Evolutionary conservation across 2,329 filamentous ascomycete genomes (phyloP).

Genomic region (Pseudogymnoascus sp.): DNA sequence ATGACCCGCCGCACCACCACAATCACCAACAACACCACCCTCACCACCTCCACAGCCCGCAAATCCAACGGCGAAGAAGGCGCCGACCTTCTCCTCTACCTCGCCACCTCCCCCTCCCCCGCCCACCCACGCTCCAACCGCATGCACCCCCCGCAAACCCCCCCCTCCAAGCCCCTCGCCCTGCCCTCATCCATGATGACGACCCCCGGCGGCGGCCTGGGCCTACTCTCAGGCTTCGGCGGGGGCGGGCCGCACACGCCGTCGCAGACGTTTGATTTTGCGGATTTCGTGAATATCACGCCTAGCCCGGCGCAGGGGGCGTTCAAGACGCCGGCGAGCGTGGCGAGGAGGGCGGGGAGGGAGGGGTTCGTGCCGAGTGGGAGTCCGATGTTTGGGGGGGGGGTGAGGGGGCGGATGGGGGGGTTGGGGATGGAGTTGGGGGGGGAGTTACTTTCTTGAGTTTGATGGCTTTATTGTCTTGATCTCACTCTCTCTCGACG

Average conservation of each 20-base stretch:
- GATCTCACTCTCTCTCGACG: not conserved
- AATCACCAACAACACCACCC: constrained; percentile 33
- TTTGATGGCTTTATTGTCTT: too few relatives aligned
- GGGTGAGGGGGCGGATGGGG: not conserved
- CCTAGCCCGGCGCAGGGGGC: constrained; percentile 86
- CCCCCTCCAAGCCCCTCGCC: constrained; percentile 61
- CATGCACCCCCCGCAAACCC: constrained; percentile 67
- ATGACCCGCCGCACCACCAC: constrained; percentile 40
- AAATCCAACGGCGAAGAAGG: constrained; percentile 65
- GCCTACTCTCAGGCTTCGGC: constrained; percentile 57
- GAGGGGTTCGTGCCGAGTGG: not conserved
- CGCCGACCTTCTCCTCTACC: constrained; percentile 70
- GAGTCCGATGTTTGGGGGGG: not conserved
- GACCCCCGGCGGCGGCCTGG: constrained; percentile 64
- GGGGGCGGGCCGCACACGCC: constrained; percentile 70
- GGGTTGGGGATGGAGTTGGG: not conserved
- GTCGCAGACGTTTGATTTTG: constrained; percentile 78
- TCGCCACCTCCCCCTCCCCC: constrained; percentile 85
- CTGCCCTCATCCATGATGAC: constrained; percentile 81
- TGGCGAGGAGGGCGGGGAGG: not conserved
- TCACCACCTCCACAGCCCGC: constrained; percentile 29
- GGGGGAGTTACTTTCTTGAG: not conserved
- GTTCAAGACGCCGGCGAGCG: constrained; percentile 37
- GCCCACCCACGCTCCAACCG: constrained; percentile 47
- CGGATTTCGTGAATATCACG: constrained; percentile 95